A percentile compares a stretch with the other conserved stretches of the same genome.
Conservation (phyloP, 148 eudicot genomes). For the Polygonum maritimum region DNA sequence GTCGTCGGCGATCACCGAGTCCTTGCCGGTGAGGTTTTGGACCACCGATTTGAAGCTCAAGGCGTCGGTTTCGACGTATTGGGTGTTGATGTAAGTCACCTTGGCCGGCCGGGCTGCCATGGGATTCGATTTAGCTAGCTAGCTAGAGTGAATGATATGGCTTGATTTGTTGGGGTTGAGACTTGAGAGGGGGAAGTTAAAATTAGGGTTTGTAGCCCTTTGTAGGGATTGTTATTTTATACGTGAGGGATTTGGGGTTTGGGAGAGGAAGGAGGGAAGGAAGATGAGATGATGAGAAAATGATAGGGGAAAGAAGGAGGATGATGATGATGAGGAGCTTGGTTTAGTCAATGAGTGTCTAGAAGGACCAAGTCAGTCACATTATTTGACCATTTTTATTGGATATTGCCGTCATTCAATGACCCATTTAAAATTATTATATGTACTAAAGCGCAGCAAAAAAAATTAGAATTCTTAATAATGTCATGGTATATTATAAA, state of each 20-base stretch:
- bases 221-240: neutral
- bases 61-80: conserved; percentile 66
- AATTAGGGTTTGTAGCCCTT: neutral
- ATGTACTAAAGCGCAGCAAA: no score
- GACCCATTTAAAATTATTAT: neutral
- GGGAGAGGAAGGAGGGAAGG: conserved; percentile 1
- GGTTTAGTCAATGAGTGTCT: neutral
- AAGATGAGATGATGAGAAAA: conserved; percentile 3
- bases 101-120: conserved; percentile 24
- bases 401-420: neutral
- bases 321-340: neutral
- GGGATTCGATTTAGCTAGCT: neutral
- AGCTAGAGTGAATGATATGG: no score
- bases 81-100: conserved; percentile 61
- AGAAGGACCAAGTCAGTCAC: neutral
- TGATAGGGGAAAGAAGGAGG: conserved; percentile 4
- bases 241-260: neutral
- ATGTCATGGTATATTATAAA: no score
- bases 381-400: neutral
- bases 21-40: conserved; percentile 69
- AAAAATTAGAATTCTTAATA: no score
- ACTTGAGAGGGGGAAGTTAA: neutral
- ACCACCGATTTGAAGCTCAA: conserved; percentile 71
- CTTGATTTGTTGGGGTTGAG: neutral
- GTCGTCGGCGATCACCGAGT: conserved; percentile 16